A percentile compares a stretch with the other conserved stretches of the same genome.
Evolutionary conservation across 495 filamentous ascomycete species (phyloP).

Genomic region (Penicillium flavigenum): DNA sequence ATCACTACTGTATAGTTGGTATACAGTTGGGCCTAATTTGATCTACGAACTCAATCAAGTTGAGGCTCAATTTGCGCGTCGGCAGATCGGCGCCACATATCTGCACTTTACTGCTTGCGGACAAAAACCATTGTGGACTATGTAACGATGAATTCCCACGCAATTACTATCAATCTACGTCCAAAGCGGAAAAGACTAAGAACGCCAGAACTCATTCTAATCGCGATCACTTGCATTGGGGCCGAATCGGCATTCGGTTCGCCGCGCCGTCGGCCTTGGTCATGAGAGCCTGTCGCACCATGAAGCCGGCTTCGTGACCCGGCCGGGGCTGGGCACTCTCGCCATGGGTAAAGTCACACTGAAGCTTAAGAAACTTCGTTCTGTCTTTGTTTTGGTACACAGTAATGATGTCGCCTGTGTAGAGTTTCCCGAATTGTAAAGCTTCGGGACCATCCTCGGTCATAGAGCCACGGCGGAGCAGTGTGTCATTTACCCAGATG

Average conservation of each 20-base stretch:
- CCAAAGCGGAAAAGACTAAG: constrained; percentile 15
- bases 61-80: neutral
- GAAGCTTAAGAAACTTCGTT: constrained; percentile 46
- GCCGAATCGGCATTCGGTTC: constrained; percentile 31
- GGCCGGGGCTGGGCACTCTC: constrained; percentile 48
- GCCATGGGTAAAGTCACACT: constrained; percentile 55
- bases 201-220: constrained; percentile 2
- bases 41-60: neutral
- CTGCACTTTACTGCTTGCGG: constrained; percentile 21
- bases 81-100: constrained; percentile 10
- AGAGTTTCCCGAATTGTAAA: constrained; percentile 62
- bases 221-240: constrained; percentile 10
- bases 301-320: constrained; percentile 41
- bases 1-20: too few relatives aligned
- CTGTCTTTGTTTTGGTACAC: constrained; percentile 51
- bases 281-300: constrained; percentile 36
- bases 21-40: neutral
- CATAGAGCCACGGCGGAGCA: constrained; percentile 48
- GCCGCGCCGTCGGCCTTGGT: constrained; percentile 26
- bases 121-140: constrained; percentile 19
- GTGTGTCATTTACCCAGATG: constrained; percentile 69
- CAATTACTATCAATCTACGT: constrained; percentile 26
- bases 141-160: constrained; percentile 16
- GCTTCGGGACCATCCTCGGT: constrained; percentile 49
- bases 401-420: constrained; percentile 69